phyloP scores from a whole-genome alignment of 148 eudicot species.

The Silene uniflora region DNA sequence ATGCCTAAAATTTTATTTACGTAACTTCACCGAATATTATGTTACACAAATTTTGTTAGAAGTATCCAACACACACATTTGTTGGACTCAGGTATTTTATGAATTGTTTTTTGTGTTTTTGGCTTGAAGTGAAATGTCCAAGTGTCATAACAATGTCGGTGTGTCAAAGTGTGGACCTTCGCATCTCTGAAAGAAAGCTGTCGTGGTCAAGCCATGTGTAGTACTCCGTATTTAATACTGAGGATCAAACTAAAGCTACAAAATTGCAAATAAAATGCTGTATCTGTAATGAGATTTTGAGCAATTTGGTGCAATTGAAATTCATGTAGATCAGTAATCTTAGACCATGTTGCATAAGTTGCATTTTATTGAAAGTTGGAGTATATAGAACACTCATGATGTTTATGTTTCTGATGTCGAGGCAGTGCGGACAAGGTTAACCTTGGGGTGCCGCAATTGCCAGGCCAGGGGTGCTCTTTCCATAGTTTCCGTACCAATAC shows the following conservation, averaged over 20 bases:
- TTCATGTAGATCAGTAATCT: not conserved
- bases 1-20: too few relatives aligned
- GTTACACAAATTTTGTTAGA: not conserved
- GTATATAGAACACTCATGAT: not conserved
- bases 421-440: constrained; percentile 86
- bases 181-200: too few relatives aligned
- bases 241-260: not conserved
- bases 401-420: constrained; percentile 20
- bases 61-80: too few relatives aligned
- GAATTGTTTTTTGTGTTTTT: too few relatives aligned
- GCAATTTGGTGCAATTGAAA: not conserved
- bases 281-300: not conserved
- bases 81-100: too few relatives aligned
- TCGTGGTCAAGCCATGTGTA: too few relatives aligned
- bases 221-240: too few relatives aligned
- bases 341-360: not conserved
- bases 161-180: too few relatives aligned
- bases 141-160: too few relatives aligned
- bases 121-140: not conserved
- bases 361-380: not conserved
- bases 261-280: not conserved
- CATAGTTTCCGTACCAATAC: constrained; percentile 96
- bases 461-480: constrained; percentile 97
- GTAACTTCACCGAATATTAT: too few relatives aligned
- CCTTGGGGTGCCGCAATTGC: constrained; percentile 98